Conservation (phyloP, 805 yeast species). For the Myxozyma lipomycoides region DNA sequence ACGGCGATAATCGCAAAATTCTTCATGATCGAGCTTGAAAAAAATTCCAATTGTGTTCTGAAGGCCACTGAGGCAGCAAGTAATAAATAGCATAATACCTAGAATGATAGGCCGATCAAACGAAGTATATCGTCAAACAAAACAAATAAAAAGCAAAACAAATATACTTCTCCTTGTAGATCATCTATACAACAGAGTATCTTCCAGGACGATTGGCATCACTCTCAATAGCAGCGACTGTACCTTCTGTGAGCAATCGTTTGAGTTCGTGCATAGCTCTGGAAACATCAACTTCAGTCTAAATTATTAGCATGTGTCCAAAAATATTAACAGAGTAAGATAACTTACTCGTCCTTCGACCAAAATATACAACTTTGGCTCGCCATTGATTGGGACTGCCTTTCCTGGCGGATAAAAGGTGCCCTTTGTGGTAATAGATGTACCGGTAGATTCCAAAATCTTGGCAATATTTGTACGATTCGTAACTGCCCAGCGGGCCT, state of each 20-base stretch:
- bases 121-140: background rate
- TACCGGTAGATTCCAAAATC: constrained; percentile 65
- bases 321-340: background rate
- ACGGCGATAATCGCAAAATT: too few species aligned
- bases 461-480: constrained; percentile 59
- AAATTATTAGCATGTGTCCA: background rate
- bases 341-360: constrained; percentile 56
- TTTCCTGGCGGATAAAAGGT: constrained; percentile 63
- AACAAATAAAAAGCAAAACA: background rate
- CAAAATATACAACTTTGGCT: constrained; percentile 69
- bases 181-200: constrained; percentile 29
- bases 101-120: background rate
- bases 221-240: constrained; percentile 28
- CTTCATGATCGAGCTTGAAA: background rate
- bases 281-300: constrained; percentile 31
- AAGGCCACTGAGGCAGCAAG: too few species aligned
- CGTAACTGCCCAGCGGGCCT: constrained; percentile 72
- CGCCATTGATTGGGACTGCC: constrained; percentile 49
- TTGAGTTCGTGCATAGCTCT: constrained; percentile 32
- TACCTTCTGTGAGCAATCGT: constrained; percentile 29
- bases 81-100: too few species aligned
- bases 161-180: background rate
- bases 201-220: constrained; percentile 26
- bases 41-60: too few species aligned
- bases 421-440: constrained; percentile 81